These are phyloP conservation scores for Leonotis leonurus DNA, from an alignment of 257 asterid species.

Conservation along the genomic window DNA sequence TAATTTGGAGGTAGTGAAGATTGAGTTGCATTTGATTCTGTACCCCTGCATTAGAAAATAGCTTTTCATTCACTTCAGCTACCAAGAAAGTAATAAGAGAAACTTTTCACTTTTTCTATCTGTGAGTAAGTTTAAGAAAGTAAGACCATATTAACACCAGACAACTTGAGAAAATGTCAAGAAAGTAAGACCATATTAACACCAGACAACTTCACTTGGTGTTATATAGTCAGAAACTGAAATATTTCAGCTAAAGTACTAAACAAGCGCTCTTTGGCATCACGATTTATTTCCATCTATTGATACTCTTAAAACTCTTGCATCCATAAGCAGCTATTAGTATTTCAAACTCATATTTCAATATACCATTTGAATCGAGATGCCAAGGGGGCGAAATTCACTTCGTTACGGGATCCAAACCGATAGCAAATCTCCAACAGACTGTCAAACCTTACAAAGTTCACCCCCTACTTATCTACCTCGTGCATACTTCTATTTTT, in stretches of 20 bases:
- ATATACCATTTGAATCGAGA: not conserved
- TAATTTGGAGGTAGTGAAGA: conserved; percentile 55
- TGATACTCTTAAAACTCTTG: not conserved
- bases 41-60: conserved; percentile 54
- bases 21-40: conserved; percentile 52
- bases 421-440: not conserved
- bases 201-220: not conserved
- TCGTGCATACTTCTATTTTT: not conserved
- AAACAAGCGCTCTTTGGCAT: not conserved
- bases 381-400: not conserved
- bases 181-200: not conserved
- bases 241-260: not conserved
- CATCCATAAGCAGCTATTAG: not conserved
- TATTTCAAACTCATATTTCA: no score
- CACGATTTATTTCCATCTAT: not conserved
- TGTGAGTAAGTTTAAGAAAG: not conserved
- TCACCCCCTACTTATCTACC: not conserved
- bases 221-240: not conserved
- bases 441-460: not conserved
- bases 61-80: conserved; percentile 8
- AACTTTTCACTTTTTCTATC: not conserved
- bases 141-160: no score
- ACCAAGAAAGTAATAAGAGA: not conserved
- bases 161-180: not conserved
- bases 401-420: not conserved